These are phyloP conservation scores for Petrea volubilis DNA, from an alignment of 257 asterid species.

Conservation along the genomic window DNA sequence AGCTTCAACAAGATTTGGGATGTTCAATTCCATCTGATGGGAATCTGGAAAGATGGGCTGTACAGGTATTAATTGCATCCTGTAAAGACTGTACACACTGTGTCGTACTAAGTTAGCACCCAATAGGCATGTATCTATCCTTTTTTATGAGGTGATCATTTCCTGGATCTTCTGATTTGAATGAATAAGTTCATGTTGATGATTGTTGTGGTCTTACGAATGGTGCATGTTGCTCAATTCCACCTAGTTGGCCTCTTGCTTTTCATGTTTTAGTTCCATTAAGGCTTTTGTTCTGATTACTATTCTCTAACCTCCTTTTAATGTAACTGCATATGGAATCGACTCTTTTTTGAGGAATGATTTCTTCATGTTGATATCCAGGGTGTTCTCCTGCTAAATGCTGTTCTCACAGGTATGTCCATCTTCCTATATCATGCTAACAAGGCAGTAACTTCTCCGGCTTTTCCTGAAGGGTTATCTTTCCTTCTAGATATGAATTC, in stretches of 20 bases:
- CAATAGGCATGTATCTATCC: constrained; percentile 3
- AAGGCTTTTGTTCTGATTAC: constrained; percentile 10
- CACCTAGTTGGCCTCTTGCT: not conserved
- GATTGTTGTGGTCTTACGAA: not conserved
- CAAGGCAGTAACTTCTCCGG: constrained; percentile 2
- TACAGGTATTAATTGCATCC: constrained; percentile 58
- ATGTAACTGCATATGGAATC: constrained; percentile 1
- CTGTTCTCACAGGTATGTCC: constrained; percentile 83
- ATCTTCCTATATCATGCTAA: constrained; percentile 5
- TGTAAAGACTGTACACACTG: constrained; percentile 10
- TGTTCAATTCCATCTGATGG: constrained; percentile 81
- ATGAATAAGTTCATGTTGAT: not conserved
- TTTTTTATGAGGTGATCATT: not conserved
- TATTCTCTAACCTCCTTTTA: not conserved
- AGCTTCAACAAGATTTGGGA: constrained; percentile 80
- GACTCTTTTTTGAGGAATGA: constrained; percentile 20
- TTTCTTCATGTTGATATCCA: constrained; percentile 32
- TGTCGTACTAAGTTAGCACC: constrained; percentile 7
- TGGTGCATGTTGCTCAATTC: too few relatives aligned
- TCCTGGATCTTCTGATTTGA: constrained; percentile 6
- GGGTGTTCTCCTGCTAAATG: constrained; percentile 96
- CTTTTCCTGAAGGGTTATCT: constrained; percentile 5
- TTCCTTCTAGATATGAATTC: constrained; percentile 23
- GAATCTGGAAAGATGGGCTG: constrained; percentile 90
- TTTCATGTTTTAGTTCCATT: not conserved